phyloP scores from a whole-genome alignment of 1,284 basidiomycete species.

The Ceratobasidium sp. region DNA sequence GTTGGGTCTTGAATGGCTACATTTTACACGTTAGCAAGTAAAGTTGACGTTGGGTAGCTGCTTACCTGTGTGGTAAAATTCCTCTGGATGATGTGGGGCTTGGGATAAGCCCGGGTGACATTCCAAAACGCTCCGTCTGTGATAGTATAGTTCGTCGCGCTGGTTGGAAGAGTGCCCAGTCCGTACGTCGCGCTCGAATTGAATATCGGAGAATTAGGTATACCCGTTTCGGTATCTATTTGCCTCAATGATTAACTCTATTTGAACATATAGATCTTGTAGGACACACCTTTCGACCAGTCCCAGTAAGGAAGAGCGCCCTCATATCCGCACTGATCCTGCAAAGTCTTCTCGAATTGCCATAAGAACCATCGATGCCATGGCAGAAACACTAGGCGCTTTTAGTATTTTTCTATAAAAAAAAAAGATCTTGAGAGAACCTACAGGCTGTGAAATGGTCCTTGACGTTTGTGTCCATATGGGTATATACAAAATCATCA shows the following conservation, averaged over 20 bases:
- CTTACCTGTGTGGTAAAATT: constrained; percentile 17
- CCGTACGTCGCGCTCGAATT: constrained; percentile 17
- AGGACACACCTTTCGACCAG: constrained; percentile 32
- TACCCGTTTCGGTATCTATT: constrained; percentile 12
- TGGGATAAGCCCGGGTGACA: constrained; percentile 31
- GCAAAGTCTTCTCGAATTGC: constrained; percentile 16
- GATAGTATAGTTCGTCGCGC: background rate
- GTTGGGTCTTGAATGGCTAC: constrained; percentile 36
- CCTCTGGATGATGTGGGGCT: constrained; percentile 28
- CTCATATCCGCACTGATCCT: constrained; percentile 18
- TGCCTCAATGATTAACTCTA: too few relatives aligned
- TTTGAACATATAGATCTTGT: too few relatives aligned
- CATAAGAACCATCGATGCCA: constrained; percentile 37
- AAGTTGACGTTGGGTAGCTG: background rate
- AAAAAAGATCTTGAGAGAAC: background rate
- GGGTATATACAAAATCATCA: constrained; percentile 38
- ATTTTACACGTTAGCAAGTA: background rate
- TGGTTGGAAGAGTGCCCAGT: constrained; percentile 23
- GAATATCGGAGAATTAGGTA: constrained; percentile 23
- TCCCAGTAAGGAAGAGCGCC: constrained; percentile 39
- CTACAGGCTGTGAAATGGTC: constrained; percentile 22
- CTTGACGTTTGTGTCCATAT: constrained; percentile 35
- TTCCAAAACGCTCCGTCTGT: constrained; percentile 33
- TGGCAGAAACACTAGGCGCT: constrained; percentile 22
- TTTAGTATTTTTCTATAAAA: background rate